Evolutionary conservation across 2,329 filamentous ascomycete genomes (phyloP).

Genomic region (Pyricularia pennisetigena): DNA sequence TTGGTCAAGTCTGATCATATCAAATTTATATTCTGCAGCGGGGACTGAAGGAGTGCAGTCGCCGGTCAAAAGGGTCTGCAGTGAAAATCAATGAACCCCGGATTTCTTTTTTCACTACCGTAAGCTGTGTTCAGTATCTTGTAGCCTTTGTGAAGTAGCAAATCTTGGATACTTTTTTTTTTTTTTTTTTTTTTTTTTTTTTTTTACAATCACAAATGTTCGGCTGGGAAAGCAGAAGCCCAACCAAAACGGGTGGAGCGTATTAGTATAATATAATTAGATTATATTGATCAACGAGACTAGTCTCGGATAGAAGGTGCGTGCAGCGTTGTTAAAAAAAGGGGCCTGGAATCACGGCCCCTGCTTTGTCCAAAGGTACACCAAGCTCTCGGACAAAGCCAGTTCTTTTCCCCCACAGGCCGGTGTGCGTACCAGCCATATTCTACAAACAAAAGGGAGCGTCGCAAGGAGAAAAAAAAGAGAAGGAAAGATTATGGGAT

Average conservation of each 20-base stretch:
- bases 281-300: background rate
- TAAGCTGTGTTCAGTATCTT: too few species aligned
- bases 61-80: too few species aligned
- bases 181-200: too few species aligned
- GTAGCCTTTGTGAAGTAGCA: too few species aligned
- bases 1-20: too few species aligned
- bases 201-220: too few species aligned
- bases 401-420: background rate
- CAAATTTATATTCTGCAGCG: too few species aligned
- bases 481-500: background rate
- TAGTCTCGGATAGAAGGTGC: background rate
- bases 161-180: too few species aligned
- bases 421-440: background rate
- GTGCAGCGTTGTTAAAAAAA: background rate
- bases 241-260: background rate
- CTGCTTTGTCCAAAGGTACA: background rate
- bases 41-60: too few species aligned
- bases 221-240: background rate
- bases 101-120: too few species aligned
- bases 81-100: too few species aligned
- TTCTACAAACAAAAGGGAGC: background rate
- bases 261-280: background rate
- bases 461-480: background rate
- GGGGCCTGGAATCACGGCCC: background rate
- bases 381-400: too few species aligned